Conservation (phyloP, 805 yeast species). For the Myxozyma nipponensis region DNA sequence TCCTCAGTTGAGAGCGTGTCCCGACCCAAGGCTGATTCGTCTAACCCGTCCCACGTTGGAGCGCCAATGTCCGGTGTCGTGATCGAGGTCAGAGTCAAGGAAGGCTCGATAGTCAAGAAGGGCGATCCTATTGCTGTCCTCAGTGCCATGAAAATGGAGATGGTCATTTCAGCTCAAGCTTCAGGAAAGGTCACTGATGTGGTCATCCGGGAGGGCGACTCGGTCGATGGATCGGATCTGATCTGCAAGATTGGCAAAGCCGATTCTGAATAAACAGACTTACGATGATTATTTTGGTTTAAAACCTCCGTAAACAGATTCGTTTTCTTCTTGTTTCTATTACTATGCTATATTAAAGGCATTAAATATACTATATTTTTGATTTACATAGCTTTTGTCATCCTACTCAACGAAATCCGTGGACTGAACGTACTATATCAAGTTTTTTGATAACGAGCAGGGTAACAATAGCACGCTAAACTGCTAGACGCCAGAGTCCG, state of each 20-base stretch:
- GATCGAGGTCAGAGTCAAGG: constrained; percentile 87
- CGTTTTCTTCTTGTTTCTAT: no score
- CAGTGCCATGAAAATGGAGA: constrained; percentile 99
- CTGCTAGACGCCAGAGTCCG: no score
- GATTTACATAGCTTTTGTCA: no score
- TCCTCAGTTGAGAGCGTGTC: constrained; percentile 80
- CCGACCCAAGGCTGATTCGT: constrained; percentile 85
- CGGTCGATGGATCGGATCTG: constrained; percentile 92
- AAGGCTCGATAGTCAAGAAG: constrained; percentile 85
- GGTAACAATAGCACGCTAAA: no score
- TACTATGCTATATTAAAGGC: no score
- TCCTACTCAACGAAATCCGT: no score
- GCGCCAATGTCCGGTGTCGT: constrained; percentile 99
- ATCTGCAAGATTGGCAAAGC: constrained; percentile 54
- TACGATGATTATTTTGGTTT: no score
- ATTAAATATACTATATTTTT: no score
- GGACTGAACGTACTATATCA: no score
- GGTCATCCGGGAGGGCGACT: constrained; percentile 81
- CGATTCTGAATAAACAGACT: no score
- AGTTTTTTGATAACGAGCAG: no score
- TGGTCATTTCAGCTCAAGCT: constrained; percentile 92
- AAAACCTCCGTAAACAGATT: no score
- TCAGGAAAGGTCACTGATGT: constrained; percentile 79
- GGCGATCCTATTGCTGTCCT: constrained; percentile 93
- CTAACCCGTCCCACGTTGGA: constrained; percentile 87